These are phyloP conservation scores for Tolypocladium tundrense DNA, from an alignment of 2,329 filamentous ascomycete genomes.

Conservation along the genomic window DNA sequence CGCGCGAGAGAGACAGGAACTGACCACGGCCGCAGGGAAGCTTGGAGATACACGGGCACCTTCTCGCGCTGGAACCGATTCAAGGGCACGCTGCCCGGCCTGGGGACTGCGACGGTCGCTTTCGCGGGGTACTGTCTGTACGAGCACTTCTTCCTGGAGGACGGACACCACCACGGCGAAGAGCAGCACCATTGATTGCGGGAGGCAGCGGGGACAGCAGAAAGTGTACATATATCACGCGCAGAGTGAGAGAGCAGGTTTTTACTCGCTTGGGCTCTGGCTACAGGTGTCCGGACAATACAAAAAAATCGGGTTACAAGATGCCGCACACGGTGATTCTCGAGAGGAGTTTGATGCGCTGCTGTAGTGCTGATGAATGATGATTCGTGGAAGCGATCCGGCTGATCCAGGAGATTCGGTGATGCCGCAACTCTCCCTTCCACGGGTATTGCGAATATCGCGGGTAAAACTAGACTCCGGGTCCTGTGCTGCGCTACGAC, in stretches of 20 bases:
- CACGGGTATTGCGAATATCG: too few species aligned
- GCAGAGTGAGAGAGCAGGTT: background rate
- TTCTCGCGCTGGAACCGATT: slow-evolving; percentile 88
- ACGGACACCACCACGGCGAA: slow-evolving; percentile 48
- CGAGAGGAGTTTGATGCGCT: background rate
- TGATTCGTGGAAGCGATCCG: background rate
- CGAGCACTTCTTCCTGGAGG: slow-evolving; percentile 77
- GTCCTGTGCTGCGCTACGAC: background rate
- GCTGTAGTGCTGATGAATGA: background rate
- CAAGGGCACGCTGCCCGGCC: slow-evolving; percentile 74
- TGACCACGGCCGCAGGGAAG: slow-evolving; percentile 52
- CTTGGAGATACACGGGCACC: slow-evolving; percentile 85
- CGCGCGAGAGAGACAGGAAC: background rate
- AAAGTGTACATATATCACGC: slow-evolving; percentile 25
- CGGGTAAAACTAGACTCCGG: background rate
- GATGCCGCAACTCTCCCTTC: background rate
- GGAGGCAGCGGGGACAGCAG: slow-evolving; percentile 9
- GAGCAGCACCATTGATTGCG: slow-evolving; percentile 26
- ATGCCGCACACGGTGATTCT: background rate
- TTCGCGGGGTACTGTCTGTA: slow-evolving; percentile 85
- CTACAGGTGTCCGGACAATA: background rate
- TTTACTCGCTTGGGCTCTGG: background rate
- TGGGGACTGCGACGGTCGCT: slow-evolving; percentile 85
- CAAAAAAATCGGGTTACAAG: background rate
- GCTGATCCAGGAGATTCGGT: background rate